Conservation (phyloP, 345 rosid species). For the Heritiera littoralis region DNA sequence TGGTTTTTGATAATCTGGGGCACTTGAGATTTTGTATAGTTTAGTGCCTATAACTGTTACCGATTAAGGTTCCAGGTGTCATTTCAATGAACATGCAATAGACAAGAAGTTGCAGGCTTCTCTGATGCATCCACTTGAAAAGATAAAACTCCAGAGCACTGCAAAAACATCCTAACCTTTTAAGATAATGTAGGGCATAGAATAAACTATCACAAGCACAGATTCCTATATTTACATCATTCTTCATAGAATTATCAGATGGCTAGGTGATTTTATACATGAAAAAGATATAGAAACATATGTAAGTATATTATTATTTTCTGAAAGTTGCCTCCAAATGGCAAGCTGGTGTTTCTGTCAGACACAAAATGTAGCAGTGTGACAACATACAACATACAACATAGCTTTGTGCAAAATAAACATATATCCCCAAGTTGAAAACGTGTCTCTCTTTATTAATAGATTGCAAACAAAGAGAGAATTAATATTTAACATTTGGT, state of each 20-base stretch:
- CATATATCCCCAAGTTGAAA: neutral
- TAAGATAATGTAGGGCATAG: neutral
- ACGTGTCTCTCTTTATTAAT: neutral
- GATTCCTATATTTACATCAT: neutral
- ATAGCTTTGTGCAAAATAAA: neutral
- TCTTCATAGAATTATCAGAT: neutral
- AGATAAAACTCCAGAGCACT: too few species aligned
- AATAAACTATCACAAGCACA: neutral
- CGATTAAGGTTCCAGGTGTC: neutral
- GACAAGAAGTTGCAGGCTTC: neutral
- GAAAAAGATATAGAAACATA: neutral
- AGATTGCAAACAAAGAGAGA: neutral
- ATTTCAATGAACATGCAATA: neutral
- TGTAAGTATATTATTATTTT: neutral
- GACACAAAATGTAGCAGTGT: neutral
- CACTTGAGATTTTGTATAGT: conserved; percentile 14
- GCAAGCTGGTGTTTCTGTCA: neutral
- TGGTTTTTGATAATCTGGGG: conserved; percentile 23
- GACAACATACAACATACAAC: too few species aligned
- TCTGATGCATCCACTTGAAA: neutral
- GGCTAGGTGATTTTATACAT: neutral
- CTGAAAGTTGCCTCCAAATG: neutral
- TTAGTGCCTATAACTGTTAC: conserved; percentile 15
- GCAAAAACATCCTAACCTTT: neutral
- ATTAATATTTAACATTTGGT: neutral